Conservation (phyloP, 1,284 basidiomycete species). For the Pterulicium gracile region DNA sequence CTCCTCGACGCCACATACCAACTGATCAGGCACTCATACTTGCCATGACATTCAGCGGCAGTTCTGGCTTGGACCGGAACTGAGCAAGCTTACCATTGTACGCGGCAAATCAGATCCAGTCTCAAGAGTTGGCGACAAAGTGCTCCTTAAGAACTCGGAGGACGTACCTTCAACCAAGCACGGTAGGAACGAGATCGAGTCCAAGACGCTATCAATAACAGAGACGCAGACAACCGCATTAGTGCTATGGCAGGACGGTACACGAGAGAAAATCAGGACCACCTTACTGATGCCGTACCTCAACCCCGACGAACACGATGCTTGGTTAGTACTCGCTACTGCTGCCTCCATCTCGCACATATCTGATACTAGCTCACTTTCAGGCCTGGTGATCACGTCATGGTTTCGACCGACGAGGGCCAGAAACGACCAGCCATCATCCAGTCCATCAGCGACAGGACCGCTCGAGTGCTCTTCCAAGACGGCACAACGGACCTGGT, state of each 20-base stretch:
- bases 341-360: conserved; percentile 8
- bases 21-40: too few species aligned
- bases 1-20: background rate
- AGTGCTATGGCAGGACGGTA: conserved; percentile 88
- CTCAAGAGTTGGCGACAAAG: conserved; percentile 60
- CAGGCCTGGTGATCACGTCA: conserved; percentile 86
- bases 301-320: conserved; percentile 79
- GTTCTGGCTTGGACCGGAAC: conserved; percentile 65
- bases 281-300: conserved; percentile 71
- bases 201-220: conserved; percentile 52
- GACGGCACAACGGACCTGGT: conserved; percentile 53
- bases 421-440: conserved; percentile 63
- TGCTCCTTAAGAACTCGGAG: conserved; percentile 36
- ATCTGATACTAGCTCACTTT: too few species aligned
- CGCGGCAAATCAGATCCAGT: conserved; percentile 50
- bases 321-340: conserved; percentile 44
- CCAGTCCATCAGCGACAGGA: conserved; percentile 64
- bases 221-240: conserved; percentile 61
- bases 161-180: conserved; percentile 45
- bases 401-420: conserved; percentile 73
- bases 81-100: conserved; percentile 58
- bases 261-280: conserved; percentile 45
- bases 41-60: conserved; percentile 24
- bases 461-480: conserved; percentile 49
- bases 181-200: conserved; percentile 36